Base-by-base conservation (phyloP, 2,329 filamentous ascomycete genomes). In the Aspergillus sp. region DNA sequence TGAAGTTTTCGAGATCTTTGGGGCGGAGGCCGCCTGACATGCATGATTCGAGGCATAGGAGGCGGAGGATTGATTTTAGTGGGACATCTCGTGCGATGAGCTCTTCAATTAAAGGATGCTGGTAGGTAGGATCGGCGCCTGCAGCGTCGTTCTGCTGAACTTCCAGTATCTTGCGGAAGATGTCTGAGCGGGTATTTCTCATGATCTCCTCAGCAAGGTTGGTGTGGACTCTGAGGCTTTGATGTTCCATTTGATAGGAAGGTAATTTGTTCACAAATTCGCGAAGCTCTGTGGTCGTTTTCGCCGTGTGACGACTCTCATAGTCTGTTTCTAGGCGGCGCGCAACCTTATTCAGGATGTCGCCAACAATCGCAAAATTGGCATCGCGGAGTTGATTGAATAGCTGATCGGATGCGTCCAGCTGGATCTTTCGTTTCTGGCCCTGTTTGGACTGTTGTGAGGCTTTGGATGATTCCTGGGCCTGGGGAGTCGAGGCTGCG, bases 251-350 rank as follows among this genome's bases (percentile, higher is more conserved):
- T 77, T 98, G 94, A 70, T 96, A 97, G 11, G 89, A 89, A 0
- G 95, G 94, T 28, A 99, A 82, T 74, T 96, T 96, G 69, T 89
- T 89, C n/a, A 99, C 95, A 74, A 98, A 97, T 25, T 96, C 93
- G 68, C 93, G 91, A 34, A 99, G 86, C 75, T 99, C 95, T 4
- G 92, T 89, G 19, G 95, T 93, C 1, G 91, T 93, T 75, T 95
- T 96, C 4, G 91, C 90, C 53, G 87, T 87, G 75, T 97, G 92
- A 64, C 94, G 91, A 66, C 86, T 90, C 73, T 98, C 93, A 74
- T 96, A 96, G 72, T 97, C 93, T 68, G 82, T 91, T 71, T 91
- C 91, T 25, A 99, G 82, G 13, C 94, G 89, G 31, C 93, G 88
- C 4, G 95, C 96, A 13, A 96, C 91, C 74, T 93, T 94, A 77